Percentiles rank a stretch among this genome's conserved stretches.
Evolutionary conservation across 805 yeast species (phyloP).

Genomic region (Candida awuae): DNA sequence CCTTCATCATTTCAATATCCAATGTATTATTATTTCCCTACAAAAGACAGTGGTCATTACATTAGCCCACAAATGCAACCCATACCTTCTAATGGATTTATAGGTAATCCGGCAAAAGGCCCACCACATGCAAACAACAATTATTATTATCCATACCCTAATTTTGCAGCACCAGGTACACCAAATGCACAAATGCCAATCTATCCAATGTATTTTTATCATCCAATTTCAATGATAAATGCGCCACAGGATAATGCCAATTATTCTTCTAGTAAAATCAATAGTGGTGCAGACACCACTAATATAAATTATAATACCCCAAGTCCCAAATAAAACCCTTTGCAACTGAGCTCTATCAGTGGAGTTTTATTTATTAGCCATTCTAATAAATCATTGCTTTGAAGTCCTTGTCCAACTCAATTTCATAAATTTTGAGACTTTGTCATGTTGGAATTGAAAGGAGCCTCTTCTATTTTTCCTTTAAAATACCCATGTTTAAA

Average conservation of each 20-base stretch:
- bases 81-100: neutral
- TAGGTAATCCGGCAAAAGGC: neutral
- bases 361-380: no score
- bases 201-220: conserved; percentile 28
- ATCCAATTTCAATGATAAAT: conserved; percentile 16
- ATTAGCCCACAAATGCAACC: conserved; percentile 6
- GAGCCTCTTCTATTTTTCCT: no score
- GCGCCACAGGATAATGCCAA: neutral
- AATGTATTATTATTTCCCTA: conserved; percentile 24
- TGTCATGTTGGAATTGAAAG: no score
- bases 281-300: no score
- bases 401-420: no score
- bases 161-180: conserved; percentile 16
- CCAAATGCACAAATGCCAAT: conserved; percentile 17
- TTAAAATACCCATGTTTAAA: no score
- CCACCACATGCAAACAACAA: conserved; percentile 19
- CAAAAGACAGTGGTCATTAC: conserved; percentile 21
- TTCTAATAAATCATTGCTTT: no score
- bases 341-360: no score
- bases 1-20: conserved; percentile 19
- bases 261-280: no score
- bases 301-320: no score
- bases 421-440: no score
- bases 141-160: conserved; percentile 25
- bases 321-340: no score